Conservation (phyloP, 2,329 filamentous ascomycete species). For the Akanthomyces uredinophilus region DNA sequence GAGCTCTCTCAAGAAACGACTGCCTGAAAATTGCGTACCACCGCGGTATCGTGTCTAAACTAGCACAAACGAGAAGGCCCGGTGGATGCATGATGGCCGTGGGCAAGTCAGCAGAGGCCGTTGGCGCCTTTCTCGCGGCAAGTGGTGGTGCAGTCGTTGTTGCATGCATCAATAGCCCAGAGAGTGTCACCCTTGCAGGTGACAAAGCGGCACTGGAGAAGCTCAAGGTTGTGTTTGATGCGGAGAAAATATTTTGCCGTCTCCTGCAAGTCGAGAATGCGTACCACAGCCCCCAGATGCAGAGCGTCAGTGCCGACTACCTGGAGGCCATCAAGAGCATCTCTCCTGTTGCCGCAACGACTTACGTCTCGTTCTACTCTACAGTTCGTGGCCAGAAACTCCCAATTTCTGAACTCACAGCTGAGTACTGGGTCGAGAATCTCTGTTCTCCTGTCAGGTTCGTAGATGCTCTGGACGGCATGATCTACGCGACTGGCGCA, state of each 20-base stretch:
- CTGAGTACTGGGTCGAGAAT: constrained; percentile 14
- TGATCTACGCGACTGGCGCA: background rate
- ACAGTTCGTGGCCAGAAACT: constrained; percentile 21
- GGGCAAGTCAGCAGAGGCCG: constrained; percentile 17
- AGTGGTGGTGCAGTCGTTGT: constrained; percentile 17
- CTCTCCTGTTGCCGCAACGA: constrained; percentile 8
- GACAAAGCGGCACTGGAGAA: constrained; percentile 21
- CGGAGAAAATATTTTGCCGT: background rate
- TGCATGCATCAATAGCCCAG: constrained; percentile 29
- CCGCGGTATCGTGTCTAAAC: constrained; percentile 21
- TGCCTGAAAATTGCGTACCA: constrained; percentile 28
- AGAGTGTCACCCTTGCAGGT: constrained; percentile 28
- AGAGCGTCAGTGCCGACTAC: constrained; percentile 17
- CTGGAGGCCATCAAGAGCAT: constrained; percentile 10
- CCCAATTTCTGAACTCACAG: constrained; percentile 9
- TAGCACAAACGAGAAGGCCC: background rate
- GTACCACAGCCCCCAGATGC: constrained; percentile 24
- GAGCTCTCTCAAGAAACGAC: constrained; percentile 16
- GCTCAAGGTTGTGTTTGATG: background rate
- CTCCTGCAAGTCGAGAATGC: background rate
- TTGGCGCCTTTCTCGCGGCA: background rate
- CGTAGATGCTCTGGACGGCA: background rate
- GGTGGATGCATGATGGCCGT: constrained; percentile 24
- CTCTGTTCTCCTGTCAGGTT: constrained; percentile 17
- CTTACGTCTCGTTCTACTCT: constrained; percentile 32